phyloP scores from a whole-genome alignment of 352 stramenopile genomes.

The Globisporangium heterothallicum region DNA sequence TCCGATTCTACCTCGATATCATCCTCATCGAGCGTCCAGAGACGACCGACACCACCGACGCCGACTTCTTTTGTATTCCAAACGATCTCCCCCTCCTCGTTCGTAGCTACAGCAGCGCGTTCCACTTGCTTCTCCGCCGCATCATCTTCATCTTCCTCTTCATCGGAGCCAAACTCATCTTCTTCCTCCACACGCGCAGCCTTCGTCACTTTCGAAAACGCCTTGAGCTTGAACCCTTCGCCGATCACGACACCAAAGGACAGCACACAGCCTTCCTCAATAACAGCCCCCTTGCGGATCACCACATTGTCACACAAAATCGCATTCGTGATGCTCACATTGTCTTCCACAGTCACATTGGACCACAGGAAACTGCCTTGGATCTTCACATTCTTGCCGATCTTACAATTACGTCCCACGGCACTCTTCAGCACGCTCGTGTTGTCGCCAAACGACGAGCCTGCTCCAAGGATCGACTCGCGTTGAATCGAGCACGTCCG shows the following conservation, averaged over 20 bases:
- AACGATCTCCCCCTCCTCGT: constrained; percentile 17
- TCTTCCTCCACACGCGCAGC: constrained; percentile 42
- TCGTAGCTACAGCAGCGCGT: background rate
- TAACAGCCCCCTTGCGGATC: constrained; percentile 54
- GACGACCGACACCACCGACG: constrained; percentile 51
- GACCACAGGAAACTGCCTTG: constrained; percentile 79
- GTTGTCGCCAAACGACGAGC: constrained; percentile 49
- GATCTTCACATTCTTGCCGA: constrained; percentile 70
- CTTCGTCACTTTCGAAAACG: constrained; percentile 83
- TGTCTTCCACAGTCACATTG: constrained; percentile 77
- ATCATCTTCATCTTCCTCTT: constrained; percentile 35
- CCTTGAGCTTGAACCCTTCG: constrained; percentile 50
- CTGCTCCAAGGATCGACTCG: constrained; percentile 69
- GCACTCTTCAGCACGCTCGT: constrained; percentile 52
- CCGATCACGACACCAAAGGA: constrained; percentile 83
- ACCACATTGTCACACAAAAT: constrained; percentile 86
- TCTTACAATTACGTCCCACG: constrained; percentile 63
- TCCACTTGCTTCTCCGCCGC: constrained; percentile 1
- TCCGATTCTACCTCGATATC: constrained; percentile 69
- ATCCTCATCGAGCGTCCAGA: constrained; percentile 85
- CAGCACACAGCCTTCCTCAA: constrained; percentile 72
- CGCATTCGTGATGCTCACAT: constrained; percentile 60
- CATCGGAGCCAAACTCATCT: constrained; percentile 72
- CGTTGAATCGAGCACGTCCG: constrained; percentile 59
- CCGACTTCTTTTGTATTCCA: constrained; percentile 75